These are phyloP conservation scores for Tricladium varicosporioides DNA, from an alignment of 2,329 filamentous ascomycete species.

Conservation along the genomic window DNA sequence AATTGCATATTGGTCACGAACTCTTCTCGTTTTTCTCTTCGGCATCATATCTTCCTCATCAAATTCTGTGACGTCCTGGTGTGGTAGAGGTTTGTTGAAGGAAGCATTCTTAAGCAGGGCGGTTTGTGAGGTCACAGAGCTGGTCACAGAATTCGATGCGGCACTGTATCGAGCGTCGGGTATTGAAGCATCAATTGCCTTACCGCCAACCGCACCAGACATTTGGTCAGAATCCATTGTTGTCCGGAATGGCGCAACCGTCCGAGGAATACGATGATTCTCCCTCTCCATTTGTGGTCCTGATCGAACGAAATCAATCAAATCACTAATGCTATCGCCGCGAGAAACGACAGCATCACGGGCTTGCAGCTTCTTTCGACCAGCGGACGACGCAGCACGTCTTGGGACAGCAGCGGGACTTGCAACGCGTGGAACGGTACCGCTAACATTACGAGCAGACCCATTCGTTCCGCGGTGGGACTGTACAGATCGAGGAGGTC, in stretches of 20 bases:
- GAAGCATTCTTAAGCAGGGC: slow-evolving; percentile 54
- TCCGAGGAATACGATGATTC: slow-evolving; percentile 72
- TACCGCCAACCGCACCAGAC: slow-evolving; percentile 50
- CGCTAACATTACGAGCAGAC: slow-evolving; percentile 28
- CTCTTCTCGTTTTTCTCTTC: slow-evolving; percentile 70
- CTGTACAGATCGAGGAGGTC: slow-evolving; percentile 31
- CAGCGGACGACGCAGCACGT: slow-evolving; percentile 36
- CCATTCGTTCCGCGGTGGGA: slow-evolving; percentile 32
- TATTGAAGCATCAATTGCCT: slow-evolving; percentile 55
- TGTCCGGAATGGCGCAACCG: slow-evolving; percentile 79
- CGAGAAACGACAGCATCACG: slow-evolving; percentile 65
- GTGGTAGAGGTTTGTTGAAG: slow-evolving; percentile 33
- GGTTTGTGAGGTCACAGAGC: slow-evolving; percentile 68
- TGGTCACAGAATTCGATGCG: slow-evolving; percentile 34
- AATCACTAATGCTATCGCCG: slow-evolving; percentile 71
- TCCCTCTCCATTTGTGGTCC: slow-evolving; percentile 59
- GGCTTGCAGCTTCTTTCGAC: slow-evolving; percentile 60
- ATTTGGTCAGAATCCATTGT: slow-evolving; percentile 86
- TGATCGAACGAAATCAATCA: slow-evolving; percentile 93
- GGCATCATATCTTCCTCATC: slow-evolving; percentile 50
- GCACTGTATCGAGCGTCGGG: slow-evolving; percentile 54
- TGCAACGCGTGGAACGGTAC: slow-evolving; percentile 16
- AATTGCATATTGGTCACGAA: slow-evolving; percentile 91
- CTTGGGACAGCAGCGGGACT: slow-evolving; percentile 21
- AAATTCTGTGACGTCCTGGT: slow-evolving; percentile 20